Base-by-base conservation (phyloP, 2,329 filamentous ascomycete genomes). In the Amphichorda felina region DNA sequence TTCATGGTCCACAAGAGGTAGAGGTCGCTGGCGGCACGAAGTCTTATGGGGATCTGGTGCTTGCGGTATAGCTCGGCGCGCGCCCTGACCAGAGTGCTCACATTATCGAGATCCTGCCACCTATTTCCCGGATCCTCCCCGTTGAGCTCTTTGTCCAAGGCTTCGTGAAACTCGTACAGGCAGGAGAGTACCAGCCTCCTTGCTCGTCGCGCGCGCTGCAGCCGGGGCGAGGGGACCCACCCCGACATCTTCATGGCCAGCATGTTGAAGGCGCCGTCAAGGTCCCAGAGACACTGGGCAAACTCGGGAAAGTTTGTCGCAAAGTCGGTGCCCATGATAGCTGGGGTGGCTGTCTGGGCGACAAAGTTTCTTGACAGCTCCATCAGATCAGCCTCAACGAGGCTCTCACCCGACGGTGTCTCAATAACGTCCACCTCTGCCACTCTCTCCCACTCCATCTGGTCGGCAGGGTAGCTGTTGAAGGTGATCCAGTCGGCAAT, bases 321-420 rank as follows among this genome's bases (percentile, higher is more conserved):
- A 44, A 63, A 60, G 38, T 63, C 55, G 3, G 53, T 55, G n/a
- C 61, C 61, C 32, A 61, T 54, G 5, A 63, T 45, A 2, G 55
- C 49, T 4, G 47, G 41, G 10, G 50, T 59, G 8, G 56, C 50
- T 3, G 56, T 53, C 15, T 45, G 48, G 18, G 55, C 54, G 8
- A 59, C 46, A 38, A 59, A 62, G 38, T 54, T 54, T 11, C 50
- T 55, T 3, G 52, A 44, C 21, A 62, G 40, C 15, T 51, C 50
- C 29, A 51, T 47, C 30, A 59, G 42, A 22, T 60, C 54, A 2
- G 47, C 49, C 56, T 50, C 34, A 16, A 30, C 26, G 16, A 14
- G 19, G 7, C 8, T n/a, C 16, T 35, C 39, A 57, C 56, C 30
- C 3, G 40, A 40, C 7, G 36, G 35, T 1, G 39, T 40, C 15